phyloP scores from a whole-genome alignment of 225 moss, liverwort and hornwort species.

The Marchantia paleacea region DNA sequence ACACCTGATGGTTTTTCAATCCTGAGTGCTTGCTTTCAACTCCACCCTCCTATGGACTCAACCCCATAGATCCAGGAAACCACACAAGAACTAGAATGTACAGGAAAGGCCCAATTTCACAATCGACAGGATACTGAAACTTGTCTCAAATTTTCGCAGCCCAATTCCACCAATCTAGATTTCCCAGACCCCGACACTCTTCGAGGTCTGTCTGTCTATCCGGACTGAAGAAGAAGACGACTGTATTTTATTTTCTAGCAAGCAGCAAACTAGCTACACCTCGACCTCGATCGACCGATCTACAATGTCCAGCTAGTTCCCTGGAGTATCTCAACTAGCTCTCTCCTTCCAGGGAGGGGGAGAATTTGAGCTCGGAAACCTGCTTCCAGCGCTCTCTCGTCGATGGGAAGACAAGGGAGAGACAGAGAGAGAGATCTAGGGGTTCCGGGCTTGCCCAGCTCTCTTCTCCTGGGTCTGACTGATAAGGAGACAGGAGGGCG shows the following conservation, averaged over 20 bases:
- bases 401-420: background rate
- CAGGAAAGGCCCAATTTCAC: background rate
- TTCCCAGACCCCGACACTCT: background rate
- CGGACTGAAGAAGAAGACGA: background rate
- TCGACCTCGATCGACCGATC: background rate
- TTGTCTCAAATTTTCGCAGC: background rate
- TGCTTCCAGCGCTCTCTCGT: background rate
- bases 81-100: background rate
- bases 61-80: background rate
- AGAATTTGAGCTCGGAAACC: slow-evolving; percentile 8
- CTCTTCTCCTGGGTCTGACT: background rate
- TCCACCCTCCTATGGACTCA: background rate
- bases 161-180: background rate
- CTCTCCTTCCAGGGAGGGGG: background rate
- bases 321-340: background rate
- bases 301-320: background rate
- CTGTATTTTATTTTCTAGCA: background rate
- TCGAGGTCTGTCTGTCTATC: background rate
- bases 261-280: slow-evolving; percentile 1
- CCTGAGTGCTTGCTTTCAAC: background rate
- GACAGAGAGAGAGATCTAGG: slow-evolving; percentile 1
- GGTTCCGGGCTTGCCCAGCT: background rate
- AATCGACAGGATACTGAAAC: background rate
- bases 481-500: background rate
- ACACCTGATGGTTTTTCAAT: background rate